These are phyloP conservation scores for Neophaeococcomyces aloes DNA, from an alignment of 2,329 filamentous ascomycete species.

Conservation along the genomic window DNA sequence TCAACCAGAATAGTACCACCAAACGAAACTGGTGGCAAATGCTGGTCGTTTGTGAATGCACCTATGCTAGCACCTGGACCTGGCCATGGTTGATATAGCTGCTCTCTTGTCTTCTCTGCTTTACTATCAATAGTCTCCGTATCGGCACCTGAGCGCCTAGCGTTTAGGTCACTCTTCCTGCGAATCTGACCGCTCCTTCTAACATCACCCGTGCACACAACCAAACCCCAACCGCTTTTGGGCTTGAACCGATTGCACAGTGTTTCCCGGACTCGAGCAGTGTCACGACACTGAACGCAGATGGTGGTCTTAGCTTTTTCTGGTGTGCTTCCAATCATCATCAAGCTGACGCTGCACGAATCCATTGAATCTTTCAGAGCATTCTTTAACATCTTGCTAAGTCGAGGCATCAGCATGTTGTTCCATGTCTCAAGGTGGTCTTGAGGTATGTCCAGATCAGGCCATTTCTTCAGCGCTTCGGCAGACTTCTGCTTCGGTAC, in stretches of 20 bases:
- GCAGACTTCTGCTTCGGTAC: conserved; percentile 4
- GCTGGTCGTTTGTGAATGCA: conserved; percentile 73
- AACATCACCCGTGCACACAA: conserved; percentile 50
- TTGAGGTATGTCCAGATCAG: conserved; percentile 44
- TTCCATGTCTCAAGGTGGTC: conserved; percentile 50
- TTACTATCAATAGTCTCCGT: conserved; percentile 9
- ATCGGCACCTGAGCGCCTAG: conserved; percentile 16
- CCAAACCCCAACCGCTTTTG: conserved; percentile 46
- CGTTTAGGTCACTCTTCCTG: conserved; percentile 21
- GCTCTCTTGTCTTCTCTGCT: conserved; percentile 38
- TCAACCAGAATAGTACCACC: conserved; percentile 81
- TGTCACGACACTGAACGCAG: conserved; percentile 46
- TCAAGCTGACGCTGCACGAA: conserved; percentile 50
- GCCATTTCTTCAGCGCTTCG: conserved; percentile 32
- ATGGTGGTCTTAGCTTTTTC: conserved; percentile 52
- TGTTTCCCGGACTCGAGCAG: conserved; percentile 46
- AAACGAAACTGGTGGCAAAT: conserved; percentile 82
- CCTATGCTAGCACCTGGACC: conserved; percentile 86
- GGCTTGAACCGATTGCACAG: conserved; percentile 49
- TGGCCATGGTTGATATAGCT: conserved; percentile 69
- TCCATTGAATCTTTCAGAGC: conserved; percentile 49
- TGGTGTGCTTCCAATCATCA: conserved; percentile 48
- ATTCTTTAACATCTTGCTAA: conserved; percentile 49
- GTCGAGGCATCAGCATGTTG: conserved; percentile 44
- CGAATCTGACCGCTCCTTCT: conserved; percentile 43